These are phyloP conservation scores for Cryptosporidium tyzzeri DNA, from an alignment of 169 alveolate species.

Conservation along the genomic window DNA sequence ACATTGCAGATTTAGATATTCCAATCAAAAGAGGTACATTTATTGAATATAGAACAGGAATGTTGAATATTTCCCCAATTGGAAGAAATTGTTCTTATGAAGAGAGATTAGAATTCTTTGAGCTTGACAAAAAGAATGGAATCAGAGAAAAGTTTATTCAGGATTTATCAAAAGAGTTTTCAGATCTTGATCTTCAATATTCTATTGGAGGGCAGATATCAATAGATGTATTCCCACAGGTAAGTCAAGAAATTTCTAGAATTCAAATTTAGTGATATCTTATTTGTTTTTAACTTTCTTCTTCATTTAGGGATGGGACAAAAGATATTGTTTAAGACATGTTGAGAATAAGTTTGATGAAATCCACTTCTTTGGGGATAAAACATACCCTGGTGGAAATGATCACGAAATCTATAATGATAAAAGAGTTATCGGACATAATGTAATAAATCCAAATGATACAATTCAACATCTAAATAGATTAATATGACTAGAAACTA, in stretches of 20 bases:
- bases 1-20: constrained; percentile 92
- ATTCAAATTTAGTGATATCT: background rate
- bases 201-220: constrained; percentile 97
- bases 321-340: constrained; percentile 89
- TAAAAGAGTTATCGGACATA: constrained; percentile 92
- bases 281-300: background rate
- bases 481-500: constrained; percentile 1
- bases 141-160: constrained; percentile 84
- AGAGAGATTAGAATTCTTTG: constrained; percentile 92
- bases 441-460: constrained; percentile 89
- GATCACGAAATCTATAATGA: constrained; percentile 93
- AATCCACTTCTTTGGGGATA: constrained; percentile 94
- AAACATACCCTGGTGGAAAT: constrained; percentile 94
- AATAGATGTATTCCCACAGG: constrained; percentile 94
- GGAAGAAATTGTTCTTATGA: constrained; percentile 95
- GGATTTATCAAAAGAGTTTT: constrained; percentile 82
- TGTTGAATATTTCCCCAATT: constrained; percentile 95
- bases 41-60: constrained; percentile 94
- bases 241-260: constrained; percentile 33
- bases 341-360: constrained; percentile 87
- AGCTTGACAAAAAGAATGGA: constrained; percentile 83
- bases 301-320: constrained; percentile 92
- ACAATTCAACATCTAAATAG: constrained; percentile 83
- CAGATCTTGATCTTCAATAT: constrained; percentile 84
- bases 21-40: constrained; percentile 93